Percentiles rank a stretch among this genome's conserved stretches.
Evolutionary conservation across 495 filamentous ascomycete genomes (phyloP).

Genomic region (Parathielavia hyrcaniae): DNA sequence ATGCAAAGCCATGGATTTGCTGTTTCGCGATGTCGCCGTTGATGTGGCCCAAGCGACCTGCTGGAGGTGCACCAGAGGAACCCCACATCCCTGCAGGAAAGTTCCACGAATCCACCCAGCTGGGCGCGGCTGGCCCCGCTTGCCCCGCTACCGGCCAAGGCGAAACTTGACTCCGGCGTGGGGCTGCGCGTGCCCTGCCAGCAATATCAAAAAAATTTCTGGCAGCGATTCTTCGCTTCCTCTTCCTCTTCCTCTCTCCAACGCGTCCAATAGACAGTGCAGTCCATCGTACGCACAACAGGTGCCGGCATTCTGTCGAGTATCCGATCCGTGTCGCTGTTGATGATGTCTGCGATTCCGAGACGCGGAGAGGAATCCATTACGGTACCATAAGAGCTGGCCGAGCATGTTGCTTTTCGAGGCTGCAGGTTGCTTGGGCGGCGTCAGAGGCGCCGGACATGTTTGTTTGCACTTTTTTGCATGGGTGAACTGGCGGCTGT

Average conservation of each 20-base stretch:
- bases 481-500: neutral
- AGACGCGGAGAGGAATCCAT: slow-evolving; percentile 66
- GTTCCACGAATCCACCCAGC: no score
- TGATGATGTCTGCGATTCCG: slow-evolving; percentile 74
- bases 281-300: slow-evolving; percentile 58
- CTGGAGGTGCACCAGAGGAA: no score
- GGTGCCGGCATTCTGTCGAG: slow-evolving; percentile 63
- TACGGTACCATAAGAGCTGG: slow-evolving; percentile 87
- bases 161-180: slow-evolving; percentile 25
- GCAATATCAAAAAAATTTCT: slow-evolving; percentile 1
- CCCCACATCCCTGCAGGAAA: no score
- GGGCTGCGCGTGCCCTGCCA: neutral
- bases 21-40: neutral
- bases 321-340: slow-evolving; percentile 50
- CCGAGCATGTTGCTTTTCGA: slow-evolving; percentile 53
- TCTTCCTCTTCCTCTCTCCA: slow-evolving; percentile 40
- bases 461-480: neutral
- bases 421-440: slow-evolving; percentile 63
- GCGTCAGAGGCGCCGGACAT: slow-evolving; percentile 87
- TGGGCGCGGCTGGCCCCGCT: neutral
- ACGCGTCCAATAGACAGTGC: slow-evolving; percentile 88
- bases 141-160: slow-evolving; percentile 16
- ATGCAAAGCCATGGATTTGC: neutral
- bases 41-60: neutral
- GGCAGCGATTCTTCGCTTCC: slow-evolving; percentile 9